Conservation (phyloP, 2,329 filamentous ascomycete species). For the Arthrobotrys sinensis region DNA sequence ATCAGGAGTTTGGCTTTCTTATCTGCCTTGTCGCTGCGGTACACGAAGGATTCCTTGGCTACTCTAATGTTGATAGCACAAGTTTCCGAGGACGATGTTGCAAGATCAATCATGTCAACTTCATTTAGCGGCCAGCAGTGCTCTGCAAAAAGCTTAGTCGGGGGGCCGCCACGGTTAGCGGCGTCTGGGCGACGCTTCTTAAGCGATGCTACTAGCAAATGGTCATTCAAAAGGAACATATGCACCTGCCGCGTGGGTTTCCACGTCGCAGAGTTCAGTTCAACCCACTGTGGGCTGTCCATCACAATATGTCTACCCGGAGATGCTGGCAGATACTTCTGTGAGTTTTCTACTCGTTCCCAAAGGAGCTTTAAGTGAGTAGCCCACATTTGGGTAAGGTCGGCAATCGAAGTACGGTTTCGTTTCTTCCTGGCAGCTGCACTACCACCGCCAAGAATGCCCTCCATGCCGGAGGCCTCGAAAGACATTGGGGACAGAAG, state of each 20-base stretch:
- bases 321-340: conserved; percentile 93
- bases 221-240: conserved; percentile 93
- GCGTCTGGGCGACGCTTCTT: conserved; percentile 92
- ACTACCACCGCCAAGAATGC: conserved; percentile 65
- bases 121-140: conserved; percentile 94
- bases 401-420: conserved; percentile 90
- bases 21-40: conserved; percentile 87
- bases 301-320: conserved; percentile 93
- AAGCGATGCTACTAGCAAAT: conserved; percentile 88
- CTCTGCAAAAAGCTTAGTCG: conserved; percentile 88
- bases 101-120: conserved; percentile 90
- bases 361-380: conserved; percentile 84
- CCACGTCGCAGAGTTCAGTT: conserved; percentile 97
- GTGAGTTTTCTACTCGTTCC: conserved; percentile 97
- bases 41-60: conserved; percentile 92
- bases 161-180: conserved; percentile 71
- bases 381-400: conserved; percentile 79
- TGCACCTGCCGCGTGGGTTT: conserved; percentile 91
- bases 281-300: conserved; percentile 93
- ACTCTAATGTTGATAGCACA: conserved; percentile 93
- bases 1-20: conserved; percentile 87
- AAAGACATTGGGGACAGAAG: conserved; percentile 30
- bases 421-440: conserved; percentile 69
- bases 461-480: conserved; percentile 25
- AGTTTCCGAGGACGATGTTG: conserved; percentile 74